phyloP scores from a whole-genome alignment of 768 basidiomycete species.

The Amanita pallidorosea region DNA sequence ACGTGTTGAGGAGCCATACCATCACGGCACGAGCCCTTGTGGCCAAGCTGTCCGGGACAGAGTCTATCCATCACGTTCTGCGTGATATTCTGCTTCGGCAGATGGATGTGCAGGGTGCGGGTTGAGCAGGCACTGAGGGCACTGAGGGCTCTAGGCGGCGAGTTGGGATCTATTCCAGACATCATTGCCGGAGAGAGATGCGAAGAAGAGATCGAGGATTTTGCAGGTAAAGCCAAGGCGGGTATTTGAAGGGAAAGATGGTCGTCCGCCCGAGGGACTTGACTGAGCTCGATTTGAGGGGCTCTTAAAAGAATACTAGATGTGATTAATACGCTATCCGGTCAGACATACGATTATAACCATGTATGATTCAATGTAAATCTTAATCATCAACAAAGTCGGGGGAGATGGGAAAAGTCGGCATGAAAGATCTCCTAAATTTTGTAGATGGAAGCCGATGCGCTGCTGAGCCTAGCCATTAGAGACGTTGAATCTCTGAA shows the following conservation, averaged over 20 bases:
- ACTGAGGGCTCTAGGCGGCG: neutral
- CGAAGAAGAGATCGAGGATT: neutral
- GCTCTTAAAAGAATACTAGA: neutral
- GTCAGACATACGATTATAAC: neutral
- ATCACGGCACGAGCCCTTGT: conserved; percentile 3
- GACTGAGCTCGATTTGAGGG: conserved; percentile 1
- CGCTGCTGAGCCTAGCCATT: too few species aligned
- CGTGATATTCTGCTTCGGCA: neutral
- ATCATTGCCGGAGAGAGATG: neutral
- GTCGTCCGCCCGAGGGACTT: neutral
- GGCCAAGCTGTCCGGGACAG: conserved; percentile 1
- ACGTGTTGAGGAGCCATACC: neutral
- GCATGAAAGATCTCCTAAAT: too few species aligned
- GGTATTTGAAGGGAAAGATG: conserved; percentile 1
- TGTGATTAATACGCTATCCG: too few species aligned
- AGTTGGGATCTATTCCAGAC: too few species aligned
- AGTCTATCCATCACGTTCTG: neutral
- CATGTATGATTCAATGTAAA: neutral
- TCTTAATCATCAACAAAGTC: too few species aligned
- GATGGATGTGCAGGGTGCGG: conserved; percentile 5
- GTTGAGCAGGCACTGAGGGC: conserved; percentile 1
- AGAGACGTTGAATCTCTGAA: too few species aligned
- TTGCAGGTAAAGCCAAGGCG: conserved; percentile 1
- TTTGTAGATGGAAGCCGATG: too few species aligned
- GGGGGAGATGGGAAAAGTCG: too few species aligned